Percentiles rank a stretch among this genome's conserved stretches.
phyloP scores from a whole-genome alignment of 148 eudicot genomes.

The Dysphania ambrosioides region DNA sequence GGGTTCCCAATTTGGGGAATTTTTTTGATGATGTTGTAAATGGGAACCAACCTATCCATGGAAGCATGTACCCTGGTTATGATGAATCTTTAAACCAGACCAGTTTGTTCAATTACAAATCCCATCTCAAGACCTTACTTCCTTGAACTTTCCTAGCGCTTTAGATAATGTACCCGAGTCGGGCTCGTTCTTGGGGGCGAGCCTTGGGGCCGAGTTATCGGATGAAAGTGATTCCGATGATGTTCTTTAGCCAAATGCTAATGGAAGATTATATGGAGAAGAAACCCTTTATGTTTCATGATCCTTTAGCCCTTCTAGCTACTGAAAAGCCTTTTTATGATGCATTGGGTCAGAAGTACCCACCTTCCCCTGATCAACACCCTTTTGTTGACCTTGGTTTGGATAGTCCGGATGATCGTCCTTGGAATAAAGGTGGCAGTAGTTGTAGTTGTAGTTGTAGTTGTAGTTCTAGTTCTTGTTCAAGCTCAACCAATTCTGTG shows the following conservation, averaged over 20 bases:
- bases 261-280: slow-evolving; percentile 50
- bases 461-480: too few species aligned
- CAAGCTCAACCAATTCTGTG: slow-evolving; percentile 27
- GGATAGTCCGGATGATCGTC: slow-evolving; percentile 45
- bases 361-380: slow-evolving; percentile 33
- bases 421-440: slow-evolving; percentile 33
- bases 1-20: slow-evolving; percentile 38
- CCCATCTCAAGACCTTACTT: slow-evolving; percentile 41
- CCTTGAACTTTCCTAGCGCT: slow-evolving; percentile 35
- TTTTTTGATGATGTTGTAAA: slow-evolving; percentile 24
- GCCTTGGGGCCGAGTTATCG: slow-evolving; percentile 29
- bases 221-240: slow-evolving; percentile 43
- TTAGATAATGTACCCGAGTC: background rate
- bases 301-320: slow-evolving; percentile 45
- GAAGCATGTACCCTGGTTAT: too few species aligned
- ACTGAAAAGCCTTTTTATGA: slow-evolving; percentile 53
- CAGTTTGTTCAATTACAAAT: slow-evolving; percentile 41
- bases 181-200: slow-evolving; percentile 11
- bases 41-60: too few species aligned
- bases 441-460: too few species aligned
- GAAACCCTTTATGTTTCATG: slow-evolving; percentile 44
- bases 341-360: slow-evolving; percentile 37
- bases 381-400: slow-evolving; percentile 32
- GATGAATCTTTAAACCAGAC: slow-evolving; percentile 35
- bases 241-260: slow-evolving; percentile 41